phyloP scores from a whole-genome alignment of 352 stramenopile genomes.

The Phytophthora niederhauseri region DNA sequence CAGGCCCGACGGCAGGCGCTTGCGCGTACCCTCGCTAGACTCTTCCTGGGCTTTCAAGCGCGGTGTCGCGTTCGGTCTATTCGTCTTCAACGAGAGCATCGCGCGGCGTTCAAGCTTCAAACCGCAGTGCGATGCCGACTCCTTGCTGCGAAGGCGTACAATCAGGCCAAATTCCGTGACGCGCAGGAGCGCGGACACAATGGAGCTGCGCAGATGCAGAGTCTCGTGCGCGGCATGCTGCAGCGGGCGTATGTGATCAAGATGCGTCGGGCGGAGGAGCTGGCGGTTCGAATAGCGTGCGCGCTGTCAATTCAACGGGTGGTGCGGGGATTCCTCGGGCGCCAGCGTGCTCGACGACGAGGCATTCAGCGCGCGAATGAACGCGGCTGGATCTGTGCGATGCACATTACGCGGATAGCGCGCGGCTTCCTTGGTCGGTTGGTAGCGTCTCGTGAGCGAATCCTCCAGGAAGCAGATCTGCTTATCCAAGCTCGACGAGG shows the following conservation, averaged over 20 bases:
- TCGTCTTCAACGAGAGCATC: constrained; percentile 31
- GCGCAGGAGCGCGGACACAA: constrained; percentile 29
- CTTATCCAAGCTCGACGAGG: constrained; percentile 58
- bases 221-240: constrained; percentile 39
- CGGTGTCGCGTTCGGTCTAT: constrained; percentile 50
- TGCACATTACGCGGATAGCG: constrained; percentile 56
- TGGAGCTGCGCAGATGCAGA: constrained; percentile 54
- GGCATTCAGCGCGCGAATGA: constrained; percentile 35
- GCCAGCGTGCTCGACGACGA: constrained; percentile 34
- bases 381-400: constrained; percentile 39
- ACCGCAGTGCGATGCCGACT: constrained; percentile 33
- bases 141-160: constrained; percentile 42
- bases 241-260: constrained; percentile 34
- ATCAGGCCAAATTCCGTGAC: constrained; percentile 19
- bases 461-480: constrained; percentile 52
- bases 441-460: constrained; percentile 23
- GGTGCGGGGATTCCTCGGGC: constrained; percentile 50
- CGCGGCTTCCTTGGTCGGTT: constrained; percentile 59
- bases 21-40: constrained; percentile 24
- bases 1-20: constrained; percentile 39
- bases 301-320: constrained; percentile 58
- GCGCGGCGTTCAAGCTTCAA: constrained; percentile 50
- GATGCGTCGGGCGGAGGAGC: constrained; percentile 46
- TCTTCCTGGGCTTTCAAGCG: constrained; percentile 58
- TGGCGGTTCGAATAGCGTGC: constrained; percentile 50